A percentile compares a stretch with the other conserved stretches of the same genome.
Evolutionary conservation across 768 basidiomycete species (phyloP).

Genomic region (Phylloporus arenicola): DNA sequence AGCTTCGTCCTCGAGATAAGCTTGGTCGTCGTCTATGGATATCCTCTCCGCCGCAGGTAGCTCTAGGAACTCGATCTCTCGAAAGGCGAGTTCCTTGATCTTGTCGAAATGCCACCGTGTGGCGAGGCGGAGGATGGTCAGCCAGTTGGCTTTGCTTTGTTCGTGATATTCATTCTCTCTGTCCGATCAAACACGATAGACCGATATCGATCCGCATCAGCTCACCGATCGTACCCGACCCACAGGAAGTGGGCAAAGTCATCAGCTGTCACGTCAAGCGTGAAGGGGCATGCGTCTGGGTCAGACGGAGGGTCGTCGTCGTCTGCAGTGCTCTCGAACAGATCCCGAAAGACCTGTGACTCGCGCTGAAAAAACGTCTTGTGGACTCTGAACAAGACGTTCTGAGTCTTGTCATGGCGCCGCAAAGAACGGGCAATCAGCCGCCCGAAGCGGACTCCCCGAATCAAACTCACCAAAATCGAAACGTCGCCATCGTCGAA

Average conservation of each 20-base stretch:
- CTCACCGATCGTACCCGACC: conserved; percentile 56
- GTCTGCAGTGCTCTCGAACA: conserved; percentile 30
- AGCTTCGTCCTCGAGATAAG: conserved; percentile 25
- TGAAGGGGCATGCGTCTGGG: conserved; percentile 37
- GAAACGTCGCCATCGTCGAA: conserved; percentile 10
- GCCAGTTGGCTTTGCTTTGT: conserved; percentile 49
- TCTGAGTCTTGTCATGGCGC: conserved; percentile 40
- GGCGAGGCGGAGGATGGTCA: conserved; percentile 47
- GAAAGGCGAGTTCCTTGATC: conserved; percentile 46
- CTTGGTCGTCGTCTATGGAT: conserved; percentile 18
- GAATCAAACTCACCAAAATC: conserved; percentile 13
- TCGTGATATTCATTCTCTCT: conserved; percentile 54
- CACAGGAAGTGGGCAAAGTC: conserved; percentile 51
- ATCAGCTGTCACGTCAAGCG: conserved; percentile 35
- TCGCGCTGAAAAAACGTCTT: conserved; percentile 56
- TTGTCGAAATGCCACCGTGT: conserved; percentile 51
- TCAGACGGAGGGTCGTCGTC: conserved; percentile 25
- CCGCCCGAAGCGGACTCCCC: background rate
- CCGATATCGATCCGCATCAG: background rate
- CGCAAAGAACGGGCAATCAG: conserved; percentile 2
- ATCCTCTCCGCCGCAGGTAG: conserved; percentile 51
- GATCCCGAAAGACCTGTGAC: conserved; percentile 38
- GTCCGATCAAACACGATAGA: background rate
- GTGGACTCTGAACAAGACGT: conserved; percentile 48
- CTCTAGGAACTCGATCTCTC: conserved; percentile 46